These are phyloP conservation scores for Annulohypoxylon bovei DNA, from an alignment of 495 filamentous ascomycete species.

Conservation along the genomic window DNA sequence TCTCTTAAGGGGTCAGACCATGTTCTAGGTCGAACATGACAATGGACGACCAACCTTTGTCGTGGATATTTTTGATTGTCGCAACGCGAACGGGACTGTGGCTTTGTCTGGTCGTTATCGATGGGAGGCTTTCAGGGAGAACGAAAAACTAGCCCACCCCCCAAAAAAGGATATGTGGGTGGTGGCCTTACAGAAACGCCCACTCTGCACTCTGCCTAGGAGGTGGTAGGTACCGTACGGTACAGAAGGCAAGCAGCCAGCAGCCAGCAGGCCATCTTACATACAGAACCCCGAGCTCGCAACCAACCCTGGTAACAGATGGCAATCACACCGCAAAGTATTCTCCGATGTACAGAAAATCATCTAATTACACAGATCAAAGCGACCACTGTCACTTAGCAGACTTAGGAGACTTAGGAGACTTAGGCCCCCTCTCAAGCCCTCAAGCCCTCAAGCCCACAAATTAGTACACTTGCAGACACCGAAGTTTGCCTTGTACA, in stretches of 20 bases:
- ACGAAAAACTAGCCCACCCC: slow-evolving; percentile 33
- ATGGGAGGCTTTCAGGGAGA: slow-evolving; percentile 37
- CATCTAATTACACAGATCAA: slow-evolving; percentile 41
- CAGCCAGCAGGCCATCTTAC: slow-evolving; percentile 35
- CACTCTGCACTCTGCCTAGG: slow-evolving; percentile 9
- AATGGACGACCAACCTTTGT: slow-evolving; percentile 39
- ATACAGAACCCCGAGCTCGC: slow-evolving; percentile 36
- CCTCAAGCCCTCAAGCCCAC: slow-evolving; percentile 36
- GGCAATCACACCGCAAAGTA: slow-evolving; percentile 40
- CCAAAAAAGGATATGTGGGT: slow-evolving; percentile 38
- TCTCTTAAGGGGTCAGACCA: slow-evolving; percentile 37
- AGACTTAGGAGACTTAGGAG: slow-evolving; percentile 15
- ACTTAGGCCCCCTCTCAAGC: slow-evolving; percentile 20
- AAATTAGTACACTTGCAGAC: slow-evolving; percentile 41
- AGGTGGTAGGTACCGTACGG: slow-evolving; percentile 10
- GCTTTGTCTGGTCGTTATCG: slow-evolving; percentile 43
- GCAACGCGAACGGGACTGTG: slow-evolving; percentile 37
- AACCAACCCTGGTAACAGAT: slow-evolving; percentile 35
- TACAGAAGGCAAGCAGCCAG: slow-evolving; percentile 23
- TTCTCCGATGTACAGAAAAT: slow-evolving; percentile 41
- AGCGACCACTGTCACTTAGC: slow-evolving; percentile 33
- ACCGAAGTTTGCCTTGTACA: slow-evolving; percentile 44
- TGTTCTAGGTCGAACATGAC: slow-evolving; percentile 26
- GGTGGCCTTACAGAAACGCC: slow-evolving; percentile 41
- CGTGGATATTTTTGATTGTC: slow-evolving; percentile 21